Evolutionary conservation across 2,329 filamentous ascomycete species (phyloP), one percentile per base, ranked within the genome.

Genomic region (Aspergillus piperis): DNA sequence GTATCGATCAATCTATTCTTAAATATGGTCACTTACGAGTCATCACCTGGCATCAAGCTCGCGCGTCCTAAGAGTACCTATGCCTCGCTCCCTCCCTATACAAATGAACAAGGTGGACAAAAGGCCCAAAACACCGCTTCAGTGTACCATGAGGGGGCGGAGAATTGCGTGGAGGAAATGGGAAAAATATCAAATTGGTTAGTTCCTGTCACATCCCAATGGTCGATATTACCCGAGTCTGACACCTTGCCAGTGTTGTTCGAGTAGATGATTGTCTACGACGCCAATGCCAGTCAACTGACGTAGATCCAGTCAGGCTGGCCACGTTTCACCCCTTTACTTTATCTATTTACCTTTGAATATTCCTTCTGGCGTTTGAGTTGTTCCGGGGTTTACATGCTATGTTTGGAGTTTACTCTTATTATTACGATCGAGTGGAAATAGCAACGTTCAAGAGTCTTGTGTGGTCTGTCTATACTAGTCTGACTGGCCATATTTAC

Each of bases 91-190:
- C 39, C 39, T 48, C 39, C n/a, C 13, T 32, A 42, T 50, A 7
- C 15, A 54, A 42, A 41, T 27, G 27, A 42, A 15, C 25, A 57
- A 61, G 19, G 11, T 48, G 17, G 21, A n/a, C 32, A 13, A 50
- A 53, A n/a, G 11, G n/a, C 15, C 39, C 39, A 53, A 17, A 32
- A 23, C 10, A 49, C 27, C 55, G 10, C 54, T 19, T n/a, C 13
- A 41, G 25, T 47, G 44, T 13, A 23, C 57, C 56, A 59, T 36
- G 32, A 36, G 15, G 57, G 67, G 60, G 64, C 63, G 59, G 61
- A 63, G 42, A 62, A 59, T 63, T 68, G 71, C 67, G 73, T 70
- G 74, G 74, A 73, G 74, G 74, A 75, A 75, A 72, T 59, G 73
- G 74, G 69, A 70, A 71, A 44, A 42, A 47, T 8, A 59, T 32